A percentile compares a stretch with the other conserved stretches of the same genome.
Conservation (phyloP, 2,329 filamentous ascomycete genomes). For the Beauveria australis region DNA sequence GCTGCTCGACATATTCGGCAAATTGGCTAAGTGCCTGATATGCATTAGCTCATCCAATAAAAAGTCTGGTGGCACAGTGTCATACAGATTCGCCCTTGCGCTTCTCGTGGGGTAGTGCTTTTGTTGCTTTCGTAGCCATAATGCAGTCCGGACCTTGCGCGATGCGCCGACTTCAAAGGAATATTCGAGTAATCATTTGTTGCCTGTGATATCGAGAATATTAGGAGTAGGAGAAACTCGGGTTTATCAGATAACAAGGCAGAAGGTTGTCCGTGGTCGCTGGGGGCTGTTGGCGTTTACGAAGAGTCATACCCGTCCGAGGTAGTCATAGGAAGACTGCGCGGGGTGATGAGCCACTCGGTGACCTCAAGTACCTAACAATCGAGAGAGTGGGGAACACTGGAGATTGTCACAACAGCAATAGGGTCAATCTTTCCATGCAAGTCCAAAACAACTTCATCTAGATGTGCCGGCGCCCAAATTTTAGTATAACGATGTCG, state of each 20-base stretch:
- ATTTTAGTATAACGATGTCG: too few relatives aligned
- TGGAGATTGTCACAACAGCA: background rate
- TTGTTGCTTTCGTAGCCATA: constrained; percentile 49
- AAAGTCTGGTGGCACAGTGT: constrained; percentile 15
- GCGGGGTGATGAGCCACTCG: constrained; percentile 7
- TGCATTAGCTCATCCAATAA: background rate
- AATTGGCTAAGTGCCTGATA: constrained; percentile 79
- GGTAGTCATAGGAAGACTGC: constrained; percentile 1
- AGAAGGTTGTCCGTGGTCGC: background rate
- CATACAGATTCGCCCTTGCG: constrained; percentile 77
- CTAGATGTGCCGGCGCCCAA: background rate
- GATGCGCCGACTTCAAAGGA: constrained; percentile 9
- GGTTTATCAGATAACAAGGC: background rate
- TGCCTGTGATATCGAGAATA: background rate
- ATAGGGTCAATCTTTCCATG: background rate
- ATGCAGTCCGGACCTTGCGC: constrained; percentile 20
- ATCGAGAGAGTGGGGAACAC: background rate
- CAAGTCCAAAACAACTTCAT: background rate
- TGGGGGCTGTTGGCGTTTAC: background rate
- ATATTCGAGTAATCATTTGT: constrained; percentile 25
- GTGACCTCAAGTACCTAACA: background rate
- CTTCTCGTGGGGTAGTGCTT: constrained; percentile 66
- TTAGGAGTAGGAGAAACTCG: background rate
- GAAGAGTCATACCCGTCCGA: constrained; percentile 3
- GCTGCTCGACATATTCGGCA: constrained; percentile 92